These are phyloP conservation scores for Wickerhamomyces tratensis DNA, from an alignment of 805 yeast genomes.

Conservation along the genomic window DNA sequence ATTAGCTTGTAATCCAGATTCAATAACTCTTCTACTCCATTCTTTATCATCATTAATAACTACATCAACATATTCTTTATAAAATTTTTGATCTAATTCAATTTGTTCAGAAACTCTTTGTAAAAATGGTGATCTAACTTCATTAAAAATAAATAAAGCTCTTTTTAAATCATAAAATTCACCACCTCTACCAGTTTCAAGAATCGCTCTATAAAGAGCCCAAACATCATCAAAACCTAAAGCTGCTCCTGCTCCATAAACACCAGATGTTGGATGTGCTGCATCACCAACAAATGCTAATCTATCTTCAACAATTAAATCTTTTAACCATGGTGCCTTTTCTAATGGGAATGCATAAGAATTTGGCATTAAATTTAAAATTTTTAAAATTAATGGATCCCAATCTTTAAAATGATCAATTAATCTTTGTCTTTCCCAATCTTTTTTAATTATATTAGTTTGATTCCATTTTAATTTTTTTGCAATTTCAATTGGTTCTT, in stretches of 20 bases:
- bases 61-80: neutral
- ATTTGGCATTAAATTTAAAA: slow-evolving; percentile 7
- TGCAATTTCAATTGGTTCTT: slow-evolving; percentile 5
- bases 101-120: slow-evolving; percentile 6
- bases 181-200: neutral
- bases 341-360: slow-evolving; percentile 9
- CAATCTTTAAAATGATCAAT: slow-evolving; percentile 8
- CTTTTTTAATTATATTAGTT: slow-evolving; percentile 2
- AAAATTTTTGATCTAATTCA: slow-evolving; percentile 2
- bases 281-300: slow-evolving; percentile 10
- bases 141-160: slow-evolving; percentile 4
- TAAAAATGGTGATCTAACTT: slow-evolving; percentile 4
- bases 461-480: slow-evolving; percentile 5
- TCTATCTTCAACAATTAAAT: slow-evolving; percentile 1
- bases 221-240: slow-evolving; percentile 10
- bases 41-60: slow-evolving; percentile 4
- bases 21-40: slow-evolving; percentile 3
- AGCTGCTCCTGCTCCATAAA: slow-evolving; percentile 10
- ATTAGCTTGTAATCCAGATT: neutral
- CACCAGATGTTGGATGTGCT: slow-evolving; percentile 11
- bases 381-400: slow-evolving; percentile 7
- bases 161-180: slow-evolving; percentile 1
- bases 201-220: slow-evolving; percentile 4
- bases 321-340: slow-evolving; percentile 8
- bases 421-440: slow-evolving; percentile 5